These are phyloP conservation scores for Pichia kudriavzevii DNA, from an alignment of 1,139 yeast genomes.

Conservation along the genomic window DNA sequence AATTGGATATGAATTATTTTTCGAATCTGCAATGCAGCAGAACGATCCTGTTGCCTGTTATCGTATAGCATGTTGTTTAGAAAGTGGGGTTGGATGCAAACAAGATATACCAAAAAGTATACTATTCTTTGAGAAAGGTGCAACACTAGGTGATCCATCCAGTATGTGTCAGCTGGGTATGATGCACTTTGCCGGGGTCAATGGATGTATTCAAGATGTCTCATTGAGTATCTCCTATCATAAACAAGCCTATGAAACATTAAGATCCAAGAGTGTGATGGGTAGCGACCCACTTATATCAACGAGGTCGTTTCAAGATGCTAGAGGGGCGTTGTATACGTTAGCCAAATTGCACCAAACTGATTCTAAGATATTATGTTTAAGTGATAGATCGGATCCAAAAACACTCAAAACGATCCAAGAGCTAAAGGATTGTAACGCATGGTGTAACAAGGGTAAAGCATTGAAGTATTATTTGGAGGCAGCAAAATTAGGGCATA, in stretches of 20 bases:
- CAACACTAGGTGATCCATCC: slow-evolving; percentile 48
- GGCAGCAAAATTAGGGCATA: slow-evolving; percentile 70
- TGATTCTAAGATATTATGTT: slow-evolving; percentile 25
- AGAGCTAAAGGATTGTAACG: slow-evolving; percentile 27
- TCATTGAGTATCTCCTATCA: slow-evolving; percentile 49
- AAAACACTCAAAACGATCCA: slow-evolving; percentile 24
- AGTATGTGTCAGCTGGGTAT: slow-evolving; percentile 66
- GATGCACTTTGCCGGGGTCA: slow-evolving; percentile 47
- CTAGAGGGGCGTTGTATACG: slow-evolving; percentile 28
- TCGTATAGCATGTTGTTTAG: slow-evolving; percentile 61
- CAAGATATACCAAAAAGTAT: slow-evolving; percentile 41
- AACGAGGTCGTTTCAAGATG: slow-evolving; percentile 26
- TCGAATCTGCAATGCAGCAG: slow-evolving; percentile 43
- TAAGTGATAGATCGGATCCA: slow-evolving; percentile 23
- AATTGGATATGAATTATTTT: slow-evolving; percentile 52
- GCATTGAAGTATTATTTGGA: slow-evolving; percentile 65
- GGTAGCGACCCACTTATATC: slow-evolving; percentile 26
- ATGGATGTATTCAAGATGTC: slow-evolving; percentile 33
- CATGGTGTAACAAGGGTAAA: slow-evolving; percentile 40
- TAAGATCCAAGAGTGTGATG: slow-evolving; percentile 22
- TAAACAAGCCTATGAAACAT: slow-evolving; percentile 40
- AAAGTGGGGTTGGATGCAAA: slow-evolving; percentile 54
- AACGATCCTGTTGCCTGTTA: slow-evolving; percentile 55
- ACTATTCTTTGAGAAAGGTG: slow-evolving; percentile 49
- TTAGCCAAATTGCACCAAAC: slow-evolving; percentile 30